Percentiles rank a stretch among this genome's conserved stretches.
These are phyloP conservation scores for Codiaeum variegatum DNA, from an alignment of 441 rosid species.

Conservation along the genomic window DNA sequence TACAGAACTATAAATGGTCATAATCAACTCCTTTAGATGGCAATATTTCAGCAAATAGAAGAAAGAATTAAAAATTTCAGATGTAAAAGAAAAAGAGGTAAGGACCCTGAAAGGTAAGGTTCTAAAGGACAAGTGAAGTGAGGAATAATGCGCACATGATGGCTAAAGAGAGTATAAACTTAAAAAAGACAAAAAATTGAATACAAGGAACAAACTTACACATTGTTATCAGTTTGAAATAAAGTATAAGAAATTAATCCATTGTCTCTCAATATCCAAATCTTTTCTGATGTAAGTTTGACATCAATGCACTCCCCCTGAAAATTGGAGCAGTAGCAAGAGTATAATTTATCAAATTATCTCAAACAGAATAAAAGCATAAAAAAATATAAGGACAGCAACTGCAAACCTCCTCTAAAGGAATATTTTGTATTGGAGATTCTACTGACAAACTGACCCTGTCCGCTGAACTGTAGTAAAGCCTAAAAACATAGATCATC, in stretches of 20 bases:
- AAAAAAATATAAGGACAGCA: conserved; percentile 11
- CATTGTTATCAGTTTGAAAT: conserved; percentile 27
- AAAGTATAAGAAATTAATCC: conserved; percentile 51
- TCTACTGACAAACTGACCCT: conserved; percentile 45
- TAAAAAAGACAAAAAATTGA: conserved; percentile 2
- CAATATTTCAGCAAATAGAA: background rate
- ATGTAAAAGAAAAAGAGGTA: background rate
- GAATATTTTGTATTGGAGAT: conserved; percentile 46
- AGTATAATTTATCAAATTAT: conserved; percentile 12
- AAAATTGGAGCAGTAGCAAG: conserved; percentile 25
- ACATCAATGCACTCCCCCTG: conserved; percentile 83
- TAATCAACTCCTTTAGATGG: background rate
- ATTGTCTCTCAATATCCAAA: conserved; percentile 70
- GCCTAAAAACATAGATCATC: conserved; percentile 47
- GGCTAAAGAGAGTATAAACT: background rate
- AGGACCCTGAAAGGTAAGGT: background rate
- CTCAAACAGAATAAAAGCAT: conserved; percentile 11
- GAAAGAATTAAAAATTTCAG: background rate
- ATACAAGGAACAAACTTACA: conserved; percentile 43
- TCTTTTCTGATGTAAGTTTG: conserved; percentile 62
- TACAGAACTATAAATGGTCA: background rate
- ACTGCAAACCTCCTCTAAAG: conserved; percentile 55
- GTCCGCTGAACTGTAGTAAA: conserved; percentile 48
- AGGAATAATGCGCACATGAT: background rate
- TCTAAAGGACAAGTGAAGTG: background rate